Conservation (phyloP, 2,329 filamentous ascomycete species). For the Ascochyta clinopodiicola region DNA sequence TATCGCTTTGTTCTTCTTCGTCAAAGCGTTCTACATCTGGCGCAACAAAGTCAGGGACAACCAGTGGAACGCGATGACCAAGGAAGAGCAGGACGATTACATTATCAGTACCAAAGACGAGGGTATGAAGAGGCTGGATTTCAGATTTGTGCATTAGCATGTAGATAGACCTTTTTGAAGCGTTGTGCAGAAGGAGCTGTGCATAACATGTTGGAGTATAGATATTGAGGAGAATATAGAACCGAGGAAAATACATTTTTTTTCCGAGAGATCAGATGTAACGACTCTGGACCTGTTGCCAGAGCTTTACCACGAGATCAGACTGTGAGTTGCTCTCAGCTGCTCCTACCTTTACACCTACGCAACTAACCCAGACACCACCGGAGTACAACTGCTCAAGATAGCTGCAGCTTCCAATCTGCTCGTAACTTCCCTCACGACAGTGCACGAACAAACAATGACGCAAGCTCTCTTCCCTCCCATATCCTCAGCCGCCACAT, state of each 20-base stretch:
- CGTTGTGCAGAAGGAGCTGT: too few species aligned
- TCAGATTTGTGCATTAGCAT: conserved; percentile 38
- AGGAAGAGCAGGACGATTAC: conserved; percentile 38
- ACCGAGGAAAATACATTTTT: too few species aligned
- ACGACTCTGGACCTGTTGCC: too few species aligned
- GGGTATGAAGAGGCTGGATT: conserved; percentile 40
- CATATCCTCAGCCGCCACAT: not conserved
- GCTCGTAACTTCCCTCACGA: not conserved
- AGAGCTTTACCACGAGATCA: too few species aligned
- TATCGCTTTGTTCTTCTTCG: conserved; percentile 43
- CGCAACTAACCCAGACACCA: not conserved
- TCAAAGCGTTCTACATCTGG: conserved; percentile 52
- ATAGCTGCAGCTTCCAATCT: not conserved
- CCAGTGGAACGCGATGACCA: conserved; percentile 39
- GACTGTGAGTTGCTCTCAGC: too few species aligned
- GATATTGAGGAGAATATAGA: too few species aligned
- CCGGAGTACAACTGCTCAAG: not conserved
- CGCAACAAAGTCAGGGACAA: conserved; percentile 46
- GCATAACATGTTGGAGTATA: too few species aligned
- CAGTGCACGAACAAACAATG: not conserved
- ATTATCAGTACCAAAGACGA: conserved; percentile 36
- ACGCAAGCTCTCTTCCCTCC: not conserved
- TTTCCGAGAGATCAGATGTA: too few species aligned
- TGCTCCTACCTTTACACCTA: too few species aligned
- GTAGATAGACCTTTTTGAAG: too few species aligned